Base-by-base conservation (phyloP, 2,329 filamentous ascomycete species). In the Pseudogymnoascus sp. region DNA sequence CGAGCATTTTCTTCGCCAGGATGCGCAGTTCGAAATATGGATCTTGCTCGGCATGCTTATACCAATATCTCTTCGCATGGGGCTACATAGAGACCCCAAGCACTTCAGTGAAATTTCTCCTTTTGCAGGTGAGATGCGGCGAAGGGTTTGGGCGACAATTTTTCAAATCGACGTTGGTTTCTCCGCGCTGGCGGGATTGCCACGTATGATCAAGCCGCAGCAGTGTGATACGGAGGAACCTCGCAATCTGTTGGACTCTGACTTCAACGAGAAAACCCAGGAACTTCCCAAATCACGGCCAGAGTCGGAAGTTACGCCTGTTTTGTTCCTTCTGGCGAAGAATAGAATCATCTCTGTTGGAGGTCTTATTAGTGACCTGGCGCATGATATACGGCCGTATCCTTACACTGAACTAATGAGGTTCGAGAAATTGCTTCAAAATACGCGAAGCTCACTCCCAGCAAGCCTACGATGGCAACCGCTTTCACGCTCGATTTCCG, bases 51-150 rank as follows among this genome's bases (percentile, higher is more conserved):
- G 80, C 17, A 76, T 84, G 64, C 78, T 83, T 61, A 77, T 82
- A 8, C 75, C 82, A 11, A 68, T 84, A 33, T 79, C 81, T 1
- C 81, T 84, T 76, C 69, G 72, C 40, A 89, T 89, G 84, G 88
- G 88, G 3, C 89, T 92, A 68, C 90, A 93, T 68, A 81, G 90
- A 63, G 90, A 93, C 71, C 81, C 88, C 8, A 87, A 84, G 63
- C 89, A 86, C 74, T 92, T 91, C 70, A 79, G 86, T 1, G 83
- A 81, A 11, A 81, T 94, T 54, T 82, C 85, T 1, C 85, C 88
- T 5, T 92, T 90, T 67, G 84, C 91, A 73, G 89, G 83, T 77
- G 90, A 94, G 75, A 92, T 89, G 84, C 79, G 86, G 65, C 78
- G 85, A 36, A 77, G 86, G 63, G 79, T 83, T 4, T 89, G 86